Evolutionary conservation across 169 alveolate genomes (phyloP).

Genomic region (Plasmodium vinckei): DNA sequence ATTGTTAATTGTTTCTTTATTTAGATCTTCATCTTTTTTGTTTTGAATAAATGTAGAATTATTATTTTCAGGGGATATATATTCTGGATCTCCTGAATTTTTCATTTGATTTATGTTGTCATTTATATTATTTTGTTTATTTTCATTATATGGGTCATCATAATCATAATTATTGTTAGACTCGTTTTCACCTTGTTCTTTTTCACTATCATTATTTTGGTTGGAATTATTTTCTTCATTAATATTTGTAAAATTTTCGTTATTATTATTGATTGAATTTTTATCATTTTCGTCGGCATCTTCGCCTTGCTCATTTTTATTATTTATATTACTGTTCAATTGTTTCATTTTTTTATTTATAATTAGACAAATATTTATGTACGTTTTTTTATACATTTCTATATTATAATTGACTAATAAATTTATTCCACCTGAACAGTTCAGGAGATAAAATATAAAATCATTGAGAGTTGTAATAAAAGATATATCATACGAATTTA

Average conservation of each 20-base stretch:
- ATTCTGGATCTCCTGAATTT: background rate
- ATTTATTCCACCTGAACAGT: constrained; percentile 77
- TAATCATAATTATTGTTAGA: background rate
- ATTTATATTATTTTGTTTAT: background rate
- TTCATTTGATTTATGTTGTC: background rate
- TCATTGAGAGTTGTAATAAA: constrained; percentile 70
- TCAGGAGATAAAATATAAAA: constrained; percentile 66
- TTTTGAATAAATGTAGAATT: background rate
- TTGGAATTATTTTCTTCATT: background rate
- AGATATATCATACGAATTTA: constrained; percentile 72
- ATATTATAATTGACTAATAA: constrained; percentile 49
- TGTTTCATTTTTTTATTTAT: constrained; percentile 75
- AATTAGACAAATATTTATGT: constrained; percentile 68
- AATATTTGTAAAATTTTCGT: background rate
- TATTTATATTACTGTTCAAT: constrained; percentile 25
- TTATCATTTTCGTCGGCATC: background rate
- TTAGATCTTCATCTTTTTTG: constrained; percentile 6
- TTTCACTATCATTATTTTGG: constrained; percentile 1
- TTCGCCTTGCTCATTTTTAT: constrained; percentile 1
- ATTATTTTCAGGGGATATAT: background rate
- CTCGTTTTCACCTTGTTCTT: constrained; percentile 13
- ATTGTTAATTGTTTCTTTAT: constrained; percentile 8
- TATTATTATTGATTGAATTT: background rate
- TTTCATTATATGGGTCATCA: constrained; percentile 62
- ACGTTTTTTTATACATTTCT: constrained; percentile 26